Base-by-base conservation (phyloP, 2,329 filamentous ascomycete genomes). In the Parafenestella ontariensis region DNA sequence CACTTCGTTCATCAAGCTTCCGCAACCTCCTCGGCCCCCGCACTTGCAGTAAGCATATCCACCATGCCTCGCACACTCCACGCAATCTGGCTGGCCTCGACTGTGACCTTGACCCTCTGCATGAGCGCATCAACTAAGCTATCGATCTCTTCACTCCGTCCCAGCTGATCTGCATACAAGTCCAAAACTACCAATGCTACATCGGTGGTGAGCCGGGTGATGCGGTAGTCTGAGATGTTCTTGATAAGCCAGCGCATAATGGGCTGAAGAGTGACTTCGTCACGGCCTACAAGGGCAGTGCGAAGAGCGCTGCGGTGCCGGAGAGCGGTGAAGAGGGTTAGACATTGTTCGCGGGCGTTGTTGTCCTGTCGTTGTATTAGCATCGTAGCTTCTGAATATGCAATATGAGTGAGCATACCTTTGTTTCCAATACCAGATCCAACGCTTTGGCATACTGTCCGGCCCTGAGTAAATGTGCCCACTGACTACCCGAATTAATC, bases 61-160 rank as follows among this genome's bases (percentile, higher is more conserved):
- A 98, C 78, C 93, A 98, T 97, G 2, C 94, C 95, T 62, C 85
- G 85, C 10, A 91, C 93, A 77, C 90, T 87, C 65, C 86, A 88
- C 1, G 94, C 93, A 70, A 90, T 83, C 77, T 96, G 90, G 20
- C 92, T 91, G 68, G 89, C 87, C 75, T 96, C 91, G 10, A 93
- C 89, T 74, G 95, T 91, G 36, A 85, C 80, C 58, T 86, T 84
- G 18, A 98, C 94, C 34, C 88, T 82, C 41, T 83, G 79, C 71
- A 89, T 87, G 59, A 97, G 80, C 44, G 81, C 82, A 64, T 85
- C 83, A 68, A 98, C 87, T 44, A 88, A 82, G 45, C 82, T 82
- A 57, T 91, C 87, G 51, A 98, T 84, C 72, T 90, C 87, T 6
- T 85, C 82, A 31, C 89, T 92, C 45, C 87, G 87, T 2, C 86